Conservation (phyloP, 371 early-diverging fungal genomes). For the Rhizopus delemar region DNA sequence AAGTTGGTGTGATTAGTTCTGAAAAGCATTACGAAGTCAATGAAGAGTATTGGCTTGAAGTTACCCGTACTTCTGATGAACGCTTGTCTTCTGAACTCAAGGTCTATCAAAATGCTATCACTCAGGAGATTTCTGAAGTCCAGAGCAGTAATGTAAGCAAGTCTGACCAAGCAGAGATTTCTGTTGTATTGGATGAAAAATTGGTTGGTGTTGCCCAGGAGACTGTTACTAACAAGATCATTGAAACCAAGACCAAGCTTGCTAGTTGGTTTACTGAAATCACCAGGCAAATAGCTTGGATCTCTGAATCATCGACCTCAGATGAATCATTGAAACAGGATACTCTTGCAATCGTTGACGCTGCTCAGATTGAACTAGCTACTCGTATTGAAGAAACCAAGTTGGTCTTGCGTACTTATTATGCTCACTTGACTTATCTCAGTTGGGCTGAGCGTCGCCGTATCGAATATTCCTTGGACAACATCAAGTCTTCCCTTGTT, state of each 20-base stretch:
- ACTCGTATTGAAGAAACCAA: slow-evolving; percentile 34
- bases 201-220: slow-evolving; percentile 28
- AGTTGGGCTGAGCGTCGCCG: slow-evolving; percentile 34
- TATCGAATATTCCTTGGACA: slow-evolving; percentile 28
- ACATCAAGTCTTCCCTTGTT: slow-evolving; percentile 24
- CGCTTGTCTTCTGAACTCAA: slow-evolving; percentile 26
- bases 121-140: slow-evolving; percentile 21
- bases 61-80: slow-evolving; percentile 30
- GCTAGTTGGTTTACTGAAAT: slow-evolving; percentile 33
- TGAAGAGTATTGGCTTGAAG: slow-evolving; percentile 25
- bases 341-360: slow-evolving; percentile 27
- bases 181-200: slow-evolving; percentile 28
- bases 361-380: slow-evolving; percentile 30
- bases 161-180: slow-evolving; percentile 18
- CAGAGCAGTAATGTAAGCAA: slow-evolving; percentile 18
- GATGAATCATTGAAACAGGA: slow-evolving; percentile 19
- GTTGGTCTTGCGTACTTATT: slow-evolving; percentile 27
- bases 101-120: slow-evolving; percentile 34
- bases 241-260: slow-evolving; percentile 30
- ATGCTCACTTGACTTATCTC: slow-evolving; percentile 32
- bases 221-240: slow-evolving; percentile 24
- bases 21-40: slow-evolving; percentile 22
- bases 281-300: slow-evolving; percentile 25
- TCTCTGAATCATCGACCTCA: slow-evolving; percentile 13
- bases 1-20: slow-evolving; percentile 21